Base-by-base conservation (phyloP, 352 stramenopile genomes). In the Globisporangium paddicum region DNA sequence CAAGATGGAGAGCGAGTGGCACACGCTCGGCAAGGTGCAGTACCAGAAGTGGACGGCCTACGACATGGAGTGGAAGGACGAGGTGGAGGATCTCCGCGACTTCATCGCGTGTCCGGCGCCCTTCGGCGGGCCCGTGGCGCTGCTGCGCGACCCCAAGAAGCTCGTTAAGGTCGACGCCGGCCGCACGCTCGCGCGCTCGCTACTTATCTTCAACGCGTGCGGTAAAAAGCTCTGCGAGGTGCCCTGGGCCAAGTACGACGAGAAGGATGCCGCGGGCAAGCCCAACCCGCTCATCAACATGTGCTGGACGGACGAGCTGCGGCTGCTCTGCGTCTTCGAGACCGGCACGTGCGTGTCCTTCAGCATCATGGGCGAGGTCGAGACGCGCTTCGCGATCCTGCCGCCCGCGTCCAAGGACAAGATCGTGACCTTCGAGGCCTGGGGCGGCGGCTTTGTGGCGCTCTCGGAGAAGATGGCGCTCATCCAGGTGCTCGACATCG, bases 1-100 rank as follows among this genome's bases (percentile, higher is more conserved):
- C 26, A 53, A 3, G 13, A 89, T 89, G 79, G 78, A 89, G 71
- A 82, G 72, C 60, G 82, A 94, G 64, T 91, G 82, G 85, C 82
- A 94, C 61, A 90, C 82, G 56, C 71, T 94, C 37, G 82, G 85
- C 60, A 89, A 90, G 66, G 82, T 90, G 32, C 85, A 91, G 77
- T 94, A 94, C 72, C 80, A 92, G 74, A 91, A 89, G 68, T 91
- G 82, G 80, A 66, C 76, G 14, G 66, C 80, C 47, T 92, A 90
- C 69, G 75, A 85, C 42, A 80, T 86, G 61, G 69, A 69, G 30
- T 89, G 78, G 80, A 71, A 78, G 50, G 56, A 79, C 16, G 77
- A 78, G 16, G 64, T 92, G 10, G 63, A 34, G 11, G 82, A 93
- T 49, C 63, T 94, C 28, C 79, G 80, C 53, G 81, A 90, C 72